Base-by-base conservation (phyloP, 768 basidiomycete genomes). In the Hortiboletus campestris region DNA sequence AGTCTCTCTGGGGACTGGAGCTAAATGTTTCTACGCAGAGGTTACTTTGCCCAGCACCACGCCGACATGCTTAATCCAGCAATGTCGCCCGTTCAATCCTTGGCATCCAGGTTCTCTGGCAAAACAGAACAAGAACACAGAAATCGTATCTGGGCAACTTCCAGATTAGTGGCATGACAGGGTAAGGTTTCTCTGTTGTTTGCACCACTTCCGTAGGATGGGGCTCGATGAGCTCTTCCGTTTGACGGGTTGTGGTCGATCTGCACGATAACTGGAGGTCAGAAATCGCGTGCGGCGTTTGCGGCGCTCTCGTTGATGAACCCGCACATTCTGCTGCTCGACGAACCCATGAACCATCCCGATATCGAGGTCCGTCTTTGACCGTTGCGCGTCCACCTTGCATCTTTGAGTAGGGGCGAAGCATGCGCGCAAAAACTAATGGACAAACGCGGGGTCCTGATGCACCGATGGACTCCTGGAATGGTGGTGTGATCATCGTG, bases 281-380 rank as follows among this genome's bases (percentile, higher is more conserved):
- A 98, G 67, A 98, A 98, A 73, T 91, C 88, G 55, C 87, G 96
- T 63, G 96, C 98, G 14, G 93, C 94, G 1, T 98, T 98, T 73
- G 85, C 95, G 4, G 79, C 86, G 19, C 71, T 96, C 43, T 94
- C 91, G 42, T 74, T 98, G 65, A 89, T 89, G 70, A 84, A 83
- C 52, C 97, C 97, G 9, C 97, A 99, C 68, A 83, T 99, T 57
- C 73, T 99, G 58, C 75, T 98, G 59, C 82, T 99, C 51, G 97
- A 99, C 72, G 97, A 99, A 88, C 94, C 94, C 53, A 94, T 92
- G 64, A 96, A 96, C 79, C 95, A 96, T 74, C 77, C 95, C 67
- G 94, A 96, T 88, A 93, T 95, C 57, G 91, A 93, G 78, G 89
- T 86, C 55, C 52, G 60, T 58, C 14, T n/a, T 39, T 22, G 19